Percentiles rank a stretch among this genome's conserved stretches.
phyloP scores from a whole-genome alignment of 441 rosid species.

The Adansonia grandidieri region DNA sequence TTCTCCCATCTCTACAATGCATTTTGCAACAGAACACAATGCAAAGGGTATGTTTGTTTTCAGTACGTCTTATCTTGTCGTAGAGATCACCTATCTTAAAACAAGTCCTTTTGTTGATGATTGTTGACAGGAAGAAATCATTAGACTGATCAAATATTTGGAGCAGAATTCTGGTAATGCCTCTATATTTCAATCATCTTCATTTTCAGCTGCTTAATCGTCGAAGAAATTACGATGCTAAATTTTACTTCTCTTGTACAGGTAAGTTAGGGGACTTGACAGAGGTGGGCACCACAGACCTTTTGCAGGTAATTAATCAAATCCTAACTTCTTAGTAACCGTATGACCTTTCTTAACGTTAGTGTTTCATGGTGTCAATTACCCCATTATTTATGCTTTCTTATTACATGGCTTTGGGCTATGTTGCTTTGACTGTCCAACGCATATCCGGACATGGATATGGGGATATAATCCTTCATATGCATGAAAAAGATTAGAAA shows the following conservation, averaged over 20 bases:
- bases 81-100: conserved; percentile 4
- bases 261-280: conserved; percentile 66
- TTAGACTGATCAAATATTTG: conserved; percentile 71
- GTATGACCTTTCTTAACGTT: background rate
- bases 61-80: background rate
- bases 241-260: conserved; percentile 38
- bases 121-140: conserved; percentile 81
- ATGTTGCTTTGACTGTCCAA: too few relatives aligned
- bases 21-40: conserved; percentile 79
- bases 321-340: background rate
- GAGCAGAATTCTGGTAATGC: conserved; percentile 82
- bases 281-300: conserved; percentile 56
- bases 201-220: background rate
- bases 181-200: conserved; percentile 18
- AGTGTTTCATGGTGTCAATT: background rate
- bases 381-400: background rate
- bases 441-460: too few relatives aligned
- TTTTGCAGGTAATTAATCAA: conserved; percentile 57
- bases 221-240: conserved; percentile 7
- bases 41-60: conserved; percentile 65
- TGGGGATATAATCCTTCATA: too few relatives aligned
- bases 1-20: conserved; percentile 78
- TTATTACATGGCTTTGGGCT: background rate
- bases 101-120: conserved; percentile 10
- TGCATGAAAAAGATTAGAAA: too few relatives aligned